Evolutionary conservation across 1,284 basidiomycete genomes (phyloP).

Genomic region (Boletus sp.): DNA sequence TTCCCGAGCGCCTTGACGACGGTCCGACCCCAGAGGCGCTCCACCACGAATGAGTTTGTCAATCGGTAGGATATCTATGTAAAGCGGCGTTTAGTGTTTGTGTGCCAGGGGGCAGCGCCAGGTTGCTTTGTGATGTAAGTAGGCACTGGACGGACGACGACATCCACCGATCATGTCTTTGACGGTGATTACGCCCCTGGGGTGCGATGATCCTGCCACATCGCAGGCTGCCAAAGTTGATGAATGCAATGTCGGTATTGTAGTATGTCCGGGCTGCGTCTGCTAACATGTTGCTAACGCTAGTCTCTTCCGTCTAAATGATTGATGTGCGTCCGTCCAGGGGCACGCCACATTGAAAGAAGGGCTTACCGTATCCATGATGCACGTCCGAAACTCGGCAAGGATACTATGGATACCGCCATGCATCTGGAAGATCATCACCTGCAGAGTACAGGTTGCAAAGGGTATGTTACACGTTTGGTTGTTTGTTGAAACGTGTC

Average conservation of each 20-base stretch:
- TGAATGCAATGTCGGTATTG: constrained; percentile 16
- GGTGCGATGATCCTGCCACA: constrained; percentile 9
- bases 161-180: constrained; percentile 19
- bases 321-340: constrained; percentile 5
- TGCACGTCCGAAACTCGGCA: background rate
- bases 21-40: constrained; percentile 2
- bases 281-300: constrained; percentile 9
- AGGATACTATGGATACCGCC: constrained; percentile 1
- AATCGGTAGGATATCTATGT: constrained; percentile 11
- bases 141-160: background rate
- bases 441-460: background rate
- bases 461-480: constrained; percentile 9
- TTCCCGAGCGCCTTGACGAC: constrained; percentile 16
- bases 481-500: background rate
- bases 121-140: background rate
- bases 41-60: constrained; percentile 11
- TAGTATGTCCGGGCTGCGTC: constrained; percentile 22
- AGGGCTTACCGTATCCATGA: background rate
- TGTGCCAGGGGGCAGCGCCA: background rate
- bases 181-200: constrained; percentile 1
- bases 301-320: constrained; percentile 5
- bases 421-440: background rate
- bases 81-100: background rate
- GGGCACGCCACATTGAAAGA: constrained; percentile 5
- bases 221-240: constrained; percentile 9